These are phyloP conservation scores for Picea abies DNA, from an alignment of 83 land plant genomes.

Conservation along the genomic window DNA sequence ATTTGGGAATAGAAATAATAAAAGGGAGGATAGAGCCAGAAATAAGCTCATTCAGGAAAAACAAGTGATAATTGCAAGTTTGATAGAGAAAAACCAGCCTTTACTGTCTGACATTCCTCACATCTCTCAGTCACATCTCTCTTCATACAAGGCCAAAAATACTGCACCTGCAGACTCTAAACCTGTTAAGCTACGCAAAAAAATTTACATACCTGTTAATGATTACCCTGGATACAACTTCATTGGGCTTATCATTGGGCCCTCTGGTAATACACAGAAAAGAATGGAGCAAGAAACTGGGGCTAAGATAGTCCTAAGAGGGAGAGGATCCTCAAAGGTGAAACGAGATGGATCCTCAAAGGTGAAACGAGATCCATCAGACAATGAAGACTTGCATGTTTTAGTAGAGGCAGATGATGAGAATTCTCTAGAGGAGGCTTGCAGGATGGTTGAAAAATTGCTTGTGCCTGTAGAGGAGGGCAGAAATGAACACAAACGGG, in stretches of 20 bases:
- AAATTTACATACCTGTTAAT: slow-evolving; percentile 81
- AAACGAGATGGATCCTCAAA: slow-evolving; percentile 19
- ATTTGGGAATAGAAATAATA: slow-evolving; percentile 65
- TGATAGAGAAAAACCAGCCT: slow-evolving; percentile 58
- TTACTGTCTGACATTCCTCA: slow-evolving; percentile 21
- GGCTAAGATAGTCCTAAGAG: slow-evolving; percentile 79
- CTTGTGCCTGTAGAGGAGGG: slow-evolving; percentile 75
- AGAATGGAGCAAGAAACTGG: slow-evolving; percentile 85
- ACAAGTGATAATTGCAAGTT: slow-evolving; percentile 63
- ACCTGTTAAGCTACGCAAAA: slow-evolving; percentile 76
- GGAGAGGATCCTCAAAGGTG: slow-evolving; percentile 67
- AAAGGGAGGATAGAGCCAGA: slow-evolving; percentile 63
- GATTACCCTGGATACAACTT: slow-evolving; percentile 85
- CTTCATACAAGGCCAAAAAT: no score
- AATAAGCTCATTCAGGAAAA: slow-evolving; percentile 65
- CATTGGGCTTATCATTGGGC: slow-evolving; percentile 84
- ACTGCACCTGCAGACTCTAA: slow-evolving; percentile 67
- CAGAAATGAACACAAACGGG: slow-evolving; percentile 71
- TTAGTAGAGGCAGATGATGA: slow-evolving; percentile 81
- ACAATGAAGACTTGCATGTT: slow-evolving; percentile 85
- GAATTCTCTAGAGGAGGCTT: slow-evolving; percentile 71
- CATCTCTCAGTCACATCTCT: no score
- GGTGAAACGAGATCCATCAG: slow-evolving; percentile 51
- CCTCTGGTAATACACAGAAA: slow-evolving; percentile 80
- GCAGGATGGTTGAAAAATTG: slow-evolving; percentile 75